Evolutionary conservation across 2,329 filamentous ascomycete genomes (phyloP).

Genomic region (Anisogramma anomala): DNA sequence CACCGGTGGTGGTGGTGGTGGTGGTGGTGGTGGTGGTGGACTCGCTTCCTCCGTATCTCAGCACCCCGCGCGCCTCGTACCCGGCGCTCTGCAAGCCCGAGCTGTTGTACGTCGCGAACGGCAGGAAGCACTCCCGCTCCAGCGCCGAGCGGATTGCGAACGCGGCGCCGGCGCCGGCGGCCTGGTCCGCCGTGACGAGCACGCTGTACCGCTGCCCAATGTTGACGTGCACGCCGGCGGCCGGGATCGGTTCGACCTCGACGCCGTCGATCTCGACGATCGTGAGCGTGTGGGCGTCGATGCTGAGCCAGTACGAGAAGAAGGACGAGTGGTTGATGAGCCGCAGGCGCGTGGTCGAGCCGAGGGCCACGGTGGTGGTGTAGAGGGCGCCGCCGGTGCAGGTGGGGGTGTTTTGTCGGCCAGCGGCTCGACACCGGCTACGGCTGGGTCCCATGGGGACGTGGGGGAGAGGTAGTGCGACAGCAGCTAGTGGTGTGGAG

Average conservation of each 20-base stretch:
- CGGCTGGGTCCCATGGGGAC: conserved; percentile 24
- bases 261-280: conserved; percentile 31
- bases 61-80: conserved; percentile 21
- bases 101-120: conserved; percentile 23
- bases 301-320: conserved; percentile 27
- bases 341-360: conserved; percentile 23
- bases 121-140: conserved; percentile 24
- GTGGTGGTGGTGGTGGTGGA: neutral
- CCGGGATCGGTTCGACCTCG: conserved; percentile 25
- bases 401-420: conserved; percentile 23
- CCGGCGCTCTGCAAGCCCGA: conserved; percentile 20
- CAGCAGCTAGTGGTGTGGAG: conserved; percentile 15
- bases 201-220: conserved; percentile 29
- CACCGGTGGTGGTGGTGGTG: neutral
- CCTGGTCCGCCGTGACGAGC: conserved; percentile 24
- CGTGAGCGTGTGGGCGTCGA: conserved; percentile 27
- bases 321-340: conserved; percentile 31
- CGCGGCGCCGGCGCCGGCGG: conserved; percentile 18
- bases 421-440: conserved; percentile 29
- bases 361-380: conserved; percentile 21
- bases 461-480: conserved; percentile 24
- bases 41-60: conserved; percentile 19
- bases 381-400: conserved; percentile 25
- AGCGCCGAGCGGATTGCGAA: conserved; percentile 28
- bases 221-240: conserved; percentile 27